Percentiles rank a stretch among this genome's conserved stretches.
phyloP scores from a whole-genome alignment of 441 rosid genomes.

The Capsella rubella region DNA sequence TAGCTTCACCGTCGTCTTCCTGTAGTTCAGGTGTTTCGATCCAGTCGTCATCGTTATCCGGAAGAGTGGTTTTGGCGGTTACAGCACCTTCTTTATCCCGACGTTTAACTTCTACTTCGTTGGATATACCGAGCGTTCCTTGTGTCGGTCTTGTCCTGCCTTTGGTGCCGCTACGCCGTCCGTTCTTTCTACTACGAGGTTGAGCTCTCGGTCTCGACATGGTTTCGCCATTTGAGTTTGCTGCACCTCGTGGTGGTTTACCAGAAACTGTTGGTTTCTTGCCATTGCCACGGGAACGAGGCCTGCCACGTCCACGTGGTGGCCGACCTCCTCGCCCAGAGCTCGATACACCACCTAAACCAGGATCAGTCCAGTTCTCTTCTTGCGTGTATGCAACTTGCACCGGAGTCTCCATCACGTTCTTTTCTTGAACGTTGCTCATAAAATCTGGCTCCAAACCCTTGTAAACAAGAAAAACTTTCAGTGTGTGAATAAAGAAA shows the following conservation, averaged over 20 bases:
- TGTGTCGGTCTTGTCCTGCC: slow-evolving; percentile 57
- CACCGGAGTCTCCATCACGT: slow-evolving; percentile 44
- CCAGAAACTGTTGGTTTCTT: slow-evolving; percentile 48
- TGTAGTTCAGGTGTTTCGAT: slow-evolving; percentile 50
- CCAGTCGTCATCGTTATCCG: slow-evolving; percentile 45
- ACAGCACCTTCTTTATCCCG: slow-evolving; percentile 37
- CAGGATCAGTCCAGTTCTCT: slow-evolving; percentile 57
- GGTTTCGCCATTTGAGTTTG: slow-evolving; percentile 38
- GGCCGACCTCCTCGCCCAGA: slow-evolving; percentile 52
- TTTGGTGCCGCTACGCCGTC: slow-evolving; percentile 54
- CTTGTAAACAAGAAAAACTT: slow-evolving; percentile 37
- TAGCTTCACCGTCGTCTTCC: slow-evolving; percentile 53
- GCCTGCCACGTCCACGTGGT: slow-evolving; percentile 58
- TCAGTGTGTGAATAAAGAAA: background rate
- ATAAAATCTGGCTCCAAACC: slow-evolving; percentile 50
- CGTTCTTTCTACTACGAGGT: slow-evolving; percentile 60
- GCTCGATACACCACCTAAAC: slow-evolving; percentile 44
- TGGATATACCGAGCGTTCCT: slow-evolving; percentile 46
- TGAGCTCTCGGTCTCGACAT: slow-evolving; percentile 57
- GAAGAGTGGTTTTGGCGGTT: slow-evolving; percentile 37
- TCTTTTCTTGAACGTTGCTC: slow-evolving; percentile 50
- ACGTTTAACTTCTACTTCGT: slow-evolving; percentile 26
- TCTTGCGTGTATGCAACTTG: slow-evolving; percentile 52
- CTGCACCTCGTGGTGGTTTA: slow-evolving; percentile 50
- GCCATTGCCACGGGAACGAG: slow-evolving; percentile 48